Percentiles rank a stretch among this genome's conserved stretches.
phyloP scores from a whole-genome alignment of 1,284 basidiomycete species.

The Trichosporon coremiiforme region DNA sequence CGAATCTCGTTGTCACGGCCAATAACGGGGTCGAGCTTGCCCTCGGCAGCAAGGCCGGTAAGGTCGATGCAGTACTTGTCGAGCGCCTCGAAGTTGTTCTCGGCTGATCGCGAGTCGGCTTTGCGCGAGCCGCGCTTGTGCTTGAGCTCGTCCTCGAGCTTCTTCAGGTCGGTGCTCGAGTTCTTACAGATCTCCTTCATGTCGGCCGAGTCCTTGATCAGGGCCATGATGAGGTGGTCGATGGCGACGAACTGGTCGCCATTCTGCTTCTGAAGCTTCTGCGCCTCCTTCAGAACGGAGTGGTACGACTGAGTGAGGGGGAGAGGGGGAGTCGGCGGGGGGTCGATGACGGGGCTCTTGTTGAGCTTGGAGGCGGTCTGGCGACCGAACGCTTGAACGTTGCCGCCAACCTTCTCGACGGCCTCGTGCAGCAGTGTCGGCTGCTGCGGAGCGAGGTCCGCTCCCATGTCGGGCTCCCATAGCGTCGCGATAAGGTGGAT shows the following conservation, averaged over 20 bases:
- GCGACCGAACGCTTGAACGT: constrained; percentile 50
- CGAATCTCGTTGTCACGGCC: constrained; percentile 61
- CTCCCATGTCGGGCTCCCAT: constrained; percentile 46
- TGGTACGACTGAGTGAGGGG: constrained; percentile 65
- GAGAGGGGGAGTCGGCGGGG: constrained; percentile 74
- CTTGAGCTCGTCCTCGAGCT: constrained; percentile 60
- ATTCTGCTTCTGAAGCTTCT: constrained; percentile 73
- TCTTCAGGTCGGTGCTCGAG: constrained; percentile 57
- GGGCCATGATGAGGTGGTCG: constrained; percentile 75
- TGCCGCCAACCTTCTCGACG: constrained; percentile 54
- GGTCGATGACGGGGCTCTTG: constrained; percentile 76
- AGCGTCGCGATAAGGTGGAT: constrained; percentile 55
- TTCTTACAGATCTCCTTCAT: constrained; percentile 59
- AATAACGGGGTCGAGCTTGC: constrained; percentile 64
- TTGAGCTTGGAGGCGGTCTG: constrained; percentile 51
- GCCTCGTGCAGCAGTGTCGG: constrained; percentile 51
- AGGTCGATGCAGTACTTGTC: constrained; percentile 57
- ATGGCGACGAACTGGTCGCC: constrained; percentile 92
- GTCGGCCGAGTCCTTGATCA: constrained; percentile 61
- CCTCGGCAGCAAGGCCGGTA: constrained; percentile 58
- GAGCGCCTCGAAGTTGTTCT: constrained; percentile 59
- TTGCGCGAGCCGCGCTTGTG: constrained; percentile 60
- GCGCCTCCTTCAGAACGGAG: constrained; percentile 77
- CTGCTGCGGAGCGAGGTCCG: constrained; percentile 35
- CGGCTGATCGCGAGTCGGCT: constrained; percentile 60